These are phyloP conservation scores for Umbelopsis vinacea DNA, from an alignment of 192 early-diverging fungal species.

Conservation along the genomic window DNA sequence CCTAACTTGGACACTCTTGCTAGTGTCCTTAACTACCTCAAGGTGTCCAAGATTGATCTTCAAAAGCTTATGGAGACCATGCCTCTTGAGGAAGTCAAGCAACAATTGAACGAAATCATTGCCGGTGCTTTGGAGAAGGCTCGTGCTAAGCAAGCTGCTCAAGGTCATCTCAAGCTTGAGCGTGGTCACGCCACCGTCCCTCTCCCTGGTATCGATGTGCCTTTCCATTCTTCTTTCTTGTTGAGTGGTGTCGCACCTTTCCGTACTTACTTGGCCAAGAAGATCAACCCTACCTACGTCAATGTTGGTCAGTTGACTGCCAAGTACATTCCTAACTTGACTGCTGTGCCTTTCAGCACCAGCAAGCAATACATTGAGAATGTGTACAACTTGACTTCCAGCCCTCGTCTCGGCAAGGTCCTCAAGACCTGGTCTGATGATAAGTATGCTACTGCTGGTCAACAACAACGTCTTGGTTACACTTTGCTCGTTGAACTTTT, in stretches of 20 bases:
- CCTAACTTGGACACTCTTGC: slow-evolving; percentile 81
- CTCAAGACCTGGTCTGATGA: slow-evolving; percentile 82
- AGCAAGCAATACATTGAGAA: slow-evolving; percentile 75
- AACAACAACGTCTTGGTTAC: slow-evolving; percentile 87
- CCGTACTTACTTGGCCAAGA: slow-evolving; percentile 84
- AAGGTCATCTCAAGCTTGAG: slow-evolving; percentile 72
- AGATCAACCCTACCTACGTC: slow-evolving; percentile 82
- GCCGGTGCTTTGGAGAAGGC: slow-evolving; percentile 70
- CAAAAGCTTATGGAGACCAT: slow-evolving; percentile 83
- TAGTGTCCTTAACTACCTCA: slow-evolving; percentile 86
- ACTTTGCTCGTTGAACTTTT: slow-evolving; percentile 86
- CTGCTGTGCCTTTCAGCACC: slow-evolving; percentile 85
- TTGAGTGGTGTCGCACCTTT: slow-evolving; percentile 91
- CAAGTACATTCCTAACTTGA: slow-evolving; percentile 96
- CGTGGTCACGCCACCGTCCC: slow-evolving; percentile 93
- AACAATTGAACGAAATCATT: slow-evolving; percentile 78
- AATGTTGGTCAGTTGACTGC: slow-evolving; percentile 80
- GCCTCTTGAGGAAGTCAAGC: slow-evolving; percentile 84
- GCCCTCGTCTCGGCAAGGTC: slow-evolving; percentile 73
- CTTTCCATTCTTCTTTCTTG: slow-evolving; percentile 96
- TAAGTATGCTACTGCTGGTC: slow-evolving; percentile 68
- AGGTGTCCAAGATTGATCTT: slow-evolving; percentile 85
- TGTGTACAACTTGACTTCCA: slow-evolving; percentile 74
- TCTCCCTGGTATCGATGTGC: slow-evolving; percentile 91
- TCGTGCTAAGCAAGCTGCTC: slow-evolving; percentile 62